Evolutionary conservation across 2,329 filamentous ascomycete species (phyloP).

Genomic region (Biscogniauxia marginata): DNA sequence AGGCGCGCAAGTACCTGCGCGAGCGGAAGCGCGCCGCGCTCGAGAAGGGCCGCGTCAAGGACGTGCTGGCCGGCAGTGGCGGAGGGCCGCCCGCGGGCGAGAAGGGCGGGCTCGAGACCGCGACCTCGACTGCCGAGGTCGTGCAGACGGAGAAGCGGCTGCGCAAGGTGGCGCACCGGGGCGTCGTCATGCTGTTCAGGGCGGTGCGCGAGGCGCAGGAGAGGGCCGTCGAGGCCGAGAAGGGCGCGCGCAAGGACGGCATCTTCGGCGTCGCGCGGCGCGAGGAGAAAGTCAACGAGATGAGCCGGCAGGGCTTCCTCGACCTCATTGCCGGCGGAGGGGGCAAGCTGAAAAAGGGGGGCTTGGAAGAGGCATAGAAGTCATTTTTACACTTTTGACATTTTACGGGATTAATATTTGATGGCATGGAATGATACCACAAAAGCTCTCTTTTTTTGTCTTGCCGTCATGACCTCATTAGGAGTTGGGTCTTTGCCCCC

Average conservation of each 20-base stretch:
- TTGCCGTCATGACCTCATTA: constrained; percentile 13
- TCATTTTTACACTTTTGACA: constrained; percentile 2
- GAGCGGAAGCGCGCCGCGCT: constrained; percentile 75
- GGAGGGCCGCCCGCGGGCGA: too few relatives aligned
- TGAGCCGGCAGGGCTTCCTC: constrained; percentile 95
- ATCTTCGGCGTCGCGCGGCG: constrained; percentile 76
- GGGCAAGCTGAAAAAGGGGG: constrained; percentile 57
- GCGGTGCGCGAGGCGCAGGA: constrained; percentile 91
- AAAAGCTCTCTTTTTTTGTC: neutral
- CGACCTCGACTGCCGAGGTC: constrained; percentile 52
- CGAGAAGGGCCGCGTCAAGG: constrained; percentile 85
- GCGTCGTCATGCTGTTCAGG: constrained; percentile 96
- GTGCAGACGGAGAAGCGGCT: constrained; percentile 75
- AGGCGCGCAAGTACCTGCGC: constrained; percentile 74
- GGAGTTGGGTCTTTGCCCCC: constrained; percentile 24
- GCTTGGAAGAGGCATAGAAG: constrained; percentile 54
- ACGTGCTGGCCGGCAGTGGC: constrained; percentile 83
- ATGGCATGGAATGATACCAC: constrained; percentile 16
- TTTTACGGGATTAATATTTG: constrained; percentile 2
- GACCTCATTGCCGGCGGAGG: constrained; percentile 76
- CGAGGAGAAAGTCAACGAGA: constrained; percentile 88
- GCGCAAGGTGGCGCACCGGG: constrained; percentile 84
- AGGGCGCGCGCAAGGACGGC: constrained; percentile 66
- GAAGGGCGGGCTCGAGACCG: constrained; percentile 49
- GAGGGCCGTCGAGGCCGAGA: constrained; percentile 76